Evolutionary conservation across 306 rosid genomes (phyloP), one percentile per base, ranked within the genome.

Genomic region (Dalbergia cochinchinensis): DNA sequence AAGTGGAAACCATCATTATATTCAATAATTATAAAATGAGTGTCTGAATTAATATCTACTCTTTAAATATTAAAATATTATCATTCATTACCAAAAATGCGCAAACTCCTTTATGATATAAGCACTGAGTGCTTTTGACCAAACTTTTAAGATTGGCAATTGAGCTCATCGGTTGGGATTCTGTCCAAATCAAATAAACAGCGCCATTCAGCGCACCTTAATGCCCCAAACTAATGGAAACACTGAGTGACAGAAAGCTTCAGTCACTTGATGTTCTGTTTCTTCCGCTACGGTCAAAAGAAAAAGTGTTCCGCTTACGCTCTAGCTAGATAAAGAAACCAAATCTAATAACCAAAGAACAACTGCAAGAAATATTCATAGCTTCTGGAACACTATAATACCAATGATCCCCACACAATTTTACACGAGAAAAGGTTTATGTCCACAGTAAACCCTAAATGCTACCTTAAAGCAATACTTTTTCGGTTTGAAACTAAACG

Each of bases 151-250:
- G 18, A 54, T 6, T 31, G 48, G 35, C 65, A 54, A 54, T 54
- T 69, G 61, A 48, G 61, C 18, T 42, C 45, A 18, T 54, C 6
- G 18, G 37, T 71, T 71, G 35, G 65, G 51, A 47, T 71, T 54
- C 65, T 35, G n/a, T 53, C 77, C 53, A 16, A 71, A 71, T 71
- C 65, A 71, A 48, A 13, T 20, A 64, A 64, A 12, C 35, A 31
- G 16, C 18, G 15, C 6, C 4, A 26, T 11, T 42, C 7, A 45
- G 50, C 14, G 22, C 60, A 50, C 41, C 7, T 8, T 9, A 31
- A 6, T 44, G 57, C 41, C 45, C 31, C 12, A 70, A 51, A 48
- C 14, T 2, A 50, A 31, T n/a, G 33, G 75, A 69, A 22, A 13
- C 74, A 47, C 22, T 47, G 13, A 20, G 20, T 11, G 57, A 68